Evolutionary conservation across 2,329 filamentous ascomycete genomes (phyloP), one percentile per base, ranked within the genome.

Genomic region (Ophiocordyceps camponoti-leonardi): DNA sequence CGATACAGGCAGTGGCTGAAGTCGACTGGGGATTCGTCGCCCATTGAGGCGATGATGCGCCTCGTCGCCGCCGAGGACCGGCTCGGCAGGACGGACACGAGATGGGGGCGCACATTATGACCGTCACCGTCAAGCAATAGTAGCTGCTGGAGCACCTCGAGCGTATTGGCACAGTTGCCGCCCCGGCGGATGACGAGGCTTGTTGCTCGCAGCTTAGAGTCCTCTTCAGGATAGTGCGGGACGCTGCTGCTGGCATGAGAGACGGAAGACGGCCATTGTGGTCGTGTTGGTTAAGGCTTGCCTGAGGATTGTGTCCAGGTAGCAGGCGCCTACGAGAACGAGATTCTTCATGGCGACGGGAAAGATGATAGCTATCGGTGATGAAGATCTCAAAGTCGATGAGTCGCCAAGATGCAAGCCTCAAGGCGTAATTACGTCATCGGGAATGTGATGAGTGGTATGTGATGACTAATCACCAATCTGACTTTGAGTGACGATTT

Each of bases 101-200:
- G 62, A 52, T 73, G 63, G 40, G 61, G 57, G 42, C 53, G 54
- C 35, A 66, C 51, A 46, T 45, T 44, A 48, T 52, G 26, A 13
- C 14, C 13, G 39, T 31, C 42, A 11, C 35, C 31, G 20, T 26
- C 26, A n/a, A 12, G 54, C 41, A 22, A 43, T 45, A 77, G 54
- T 18, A 84, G 68, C 57, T 86, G 79, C 49, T 76, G 69, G 23
- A 87, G 64, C 10, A 87, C 81, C 56, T 86, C 72, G 31, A 86
- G 70, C 4, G 75, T 74, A 57, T 87, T 87, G 22, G 78, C 73
- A 50, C 79, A 78, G 58, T 87, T 88, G 30, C 83, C 83, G 45
- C 83, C 83, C 23, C 81, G 73, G 28, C 82, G 74, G 41, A 71
- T 69, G 33, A 66, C 62, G 46, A 82, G 58, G 22, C 56, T 67